Evolutionary conservation across 176 grass and related monocot species (phyloP).

Genomic region (Neostapfia colusana): DNA sequence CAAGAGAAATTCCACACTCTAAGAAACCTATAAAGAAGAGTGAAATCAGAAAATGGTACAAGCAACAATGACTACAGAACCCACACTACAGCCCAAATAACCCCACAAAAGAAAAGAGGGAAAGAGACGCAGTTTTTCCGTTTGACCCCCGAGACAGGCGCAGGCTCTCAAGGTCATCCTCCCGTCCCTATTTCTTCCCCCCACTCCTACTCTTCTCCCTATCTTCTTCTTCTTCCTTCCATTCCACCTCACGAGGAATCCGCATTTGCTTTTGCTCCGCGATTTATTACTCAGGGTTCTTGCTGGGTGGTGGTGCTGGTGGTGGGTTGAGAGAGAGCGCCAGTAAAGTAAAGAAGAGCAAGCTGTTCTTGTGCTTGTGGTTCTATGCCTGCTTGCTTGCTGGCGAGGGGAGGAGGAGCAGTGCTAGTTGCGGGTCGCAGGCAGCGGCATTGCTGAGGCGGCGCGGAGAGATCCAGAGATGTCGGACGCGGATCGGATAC

Average conservation of each 20-base stretch:
- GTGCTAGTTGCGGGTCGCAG: conserved; percentile 19
- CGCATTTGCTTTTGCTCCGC: conserved; percentile 43
- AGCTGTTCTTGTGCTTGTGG: conserved; percentile 40
- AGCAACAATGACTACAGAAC: conserved; percentile 19
- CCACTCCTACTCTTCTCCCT: neutral
- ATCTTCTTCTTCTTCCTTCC: conserved; percentile 33
- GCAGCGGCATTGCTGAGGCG: conserved; percentile 47
- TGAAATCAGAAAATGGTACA: neutral
- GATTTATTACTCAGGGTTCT: conserved; percentile 57
- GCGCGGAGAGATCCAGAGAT: conserved; percentile 39
- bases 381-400: conserved; percentile 60
- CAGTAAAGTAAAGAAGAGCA: conserved; percentile 27
- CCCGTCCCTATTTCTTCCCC: conserved; percentile 42
- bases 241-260: conserved; percentile 53
- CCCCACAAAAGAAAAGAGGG: neutral
- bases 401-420: conserved; percentile 18
- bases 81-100: conserved; percentile 34
- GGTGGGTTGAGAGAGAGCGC: conserved; percentile 4
- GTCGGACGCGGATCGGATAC: conserved; percentile 46
- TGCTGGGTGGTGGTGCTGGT: conserved; percentile 31
- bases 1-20: neutral
- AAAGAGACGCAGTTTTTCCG: neutral
- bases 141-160: conserved; percentile 10
- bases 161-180: neutral
- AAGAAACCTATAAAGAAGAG: neutral